Percentiles rank a stretch among this genome's conserved stretches.
Evolutionary conservation across 2,329 filamentous ascomycete genomes (phyloP).

Genomic region (Claviceps capensis): DNA sequence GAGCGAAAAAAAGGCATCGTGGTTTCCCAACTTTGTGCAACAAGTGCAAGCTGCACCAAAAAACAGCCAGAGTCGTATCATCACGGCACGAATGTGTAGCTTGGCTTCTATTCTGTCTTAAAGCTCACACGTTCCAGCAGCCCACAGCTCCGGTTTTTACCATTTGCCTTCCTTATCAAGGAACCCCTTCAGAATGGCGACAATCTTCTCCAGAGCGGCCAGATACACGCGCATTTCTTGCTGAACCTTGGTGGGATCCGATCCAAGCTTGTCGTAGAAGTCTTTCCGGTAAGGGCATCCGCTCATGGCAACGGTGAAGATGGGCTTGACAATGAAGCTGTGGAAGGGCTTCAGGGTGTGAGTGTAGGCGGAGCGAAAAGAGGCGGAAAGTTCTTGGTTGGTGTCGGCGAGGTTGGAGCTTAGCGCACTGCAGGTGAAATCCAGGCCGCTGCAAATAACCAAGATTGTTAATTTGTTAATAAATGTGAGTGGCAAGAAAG

Average conservation of each 20-base stretch:
- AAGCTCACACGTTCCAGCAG: not conserved
- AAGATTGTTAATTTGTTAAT: not conserved
- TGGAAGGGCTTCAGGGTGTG: slow-evolving; percentile 86
- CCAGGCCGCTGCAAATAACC: slow-evolving; percentile 55
- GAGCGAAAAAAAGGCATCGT: not conserved
- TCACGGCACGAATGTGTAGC: not conserved
- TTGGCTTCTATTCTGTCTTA: not conserved
- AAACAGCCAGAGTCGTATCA: not conserved
- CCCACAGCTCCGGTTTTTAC: not conserved
- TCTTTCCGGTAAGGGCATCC: slow-evolving; percentile 87
- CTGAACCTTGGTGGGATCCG: slow-evolving; percentile 47
- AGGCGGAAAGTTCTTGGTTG: slow-evolving; percentile 63
- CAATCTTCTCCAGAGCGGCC: slow-evolving; percentile 60
- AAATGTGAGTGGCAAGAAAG: not conserved
- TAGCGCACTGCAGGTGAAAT: slow-evolving; percentile 83
- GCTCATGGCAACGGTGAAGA: slow-evolving; percentile 87
- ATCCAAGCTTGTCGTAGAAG: slow-evolving; percentile 80
- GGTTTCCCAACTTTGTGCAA: not conserved
- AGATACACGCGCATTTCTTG: slow-evolving; percentile 59
- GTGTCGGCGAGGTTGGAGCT: slow-evolving; percentile 58
- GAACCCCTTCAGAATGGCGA: slow-evolving; percentile 58
- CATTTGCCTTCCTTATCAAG: slow-evolving; percentile 17
- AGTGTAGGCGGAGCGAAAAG: slow-evolving; percentile 77
- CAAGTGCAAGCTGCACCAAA: not conserved
- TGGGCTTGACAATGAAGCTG: slow-evolving; percentile 74